phyloP scores from a whole-genome alignment of 140 eudicot genomes.

The Stevia rebaudiana region DNA sequence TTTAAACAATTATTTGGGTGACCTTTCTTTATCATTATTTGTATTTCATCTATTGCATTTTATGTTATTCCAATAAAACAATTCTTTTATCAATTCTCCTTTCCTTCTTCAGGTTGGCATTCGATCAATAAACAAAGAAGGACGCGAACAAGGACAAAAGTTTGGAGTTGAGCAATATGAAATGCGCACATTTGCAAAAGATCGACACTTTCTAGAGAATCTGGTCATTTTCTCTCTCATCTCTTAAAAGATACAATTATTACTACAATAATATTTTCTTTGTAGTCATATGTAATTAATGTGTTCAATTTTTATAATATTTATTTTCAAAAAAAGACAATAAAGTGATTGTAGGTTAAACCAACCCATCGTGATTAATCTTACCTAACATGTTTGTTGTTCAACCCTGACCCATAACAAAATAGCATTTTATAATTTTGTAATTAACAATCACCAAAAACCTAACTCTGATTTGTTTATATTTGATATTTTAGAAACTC shows the following conservation, averaged over 20 bases:
- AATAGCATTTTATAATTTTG: neutral
- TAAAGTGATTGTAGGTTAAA: neutral
- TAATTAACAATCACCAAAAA: neutral
- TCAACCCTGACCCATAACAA: neutral
- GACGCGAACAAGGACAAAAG: constrained; percentile 95
- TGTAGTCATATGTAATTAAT: neutral
- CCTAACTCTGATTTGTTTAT: neutral
- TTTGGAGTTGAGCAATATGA: constrained; percentile 96
- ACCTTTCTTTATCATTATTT: constrained; percentile 3
- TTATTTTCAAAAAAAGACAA: neutral
- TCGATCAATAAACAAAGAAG: constrained; percentile 80
- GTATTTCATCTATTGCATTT: neutral
- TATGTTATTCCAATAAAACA: no score
- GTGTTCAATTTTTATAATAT: neutral
- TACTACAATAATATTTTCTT: neutral
- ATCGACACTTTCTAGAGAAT: constrained; percentile 66
- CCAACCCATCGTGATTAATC: neutral
- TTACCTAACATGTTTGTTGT: no score
- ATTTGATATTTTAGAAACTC: constrained; percentile 52
- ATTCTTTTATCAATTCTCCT: neutral
- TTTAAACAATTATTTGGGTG: neutral
- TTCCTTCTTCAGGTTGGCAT: constrained; percentile 64
- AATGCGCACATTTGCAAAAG: constrained; percentile 91
- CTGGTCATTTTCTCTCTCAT: constrained; percentile 49
- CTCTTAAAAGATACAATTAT: neutral